Percentiles rank a stretch among this genome's conserved stretches.
Evolutionary conservation across 2,329 filamentous ascomycete species (phyloP).

Genomic region (Phoma sp.): DNA sequence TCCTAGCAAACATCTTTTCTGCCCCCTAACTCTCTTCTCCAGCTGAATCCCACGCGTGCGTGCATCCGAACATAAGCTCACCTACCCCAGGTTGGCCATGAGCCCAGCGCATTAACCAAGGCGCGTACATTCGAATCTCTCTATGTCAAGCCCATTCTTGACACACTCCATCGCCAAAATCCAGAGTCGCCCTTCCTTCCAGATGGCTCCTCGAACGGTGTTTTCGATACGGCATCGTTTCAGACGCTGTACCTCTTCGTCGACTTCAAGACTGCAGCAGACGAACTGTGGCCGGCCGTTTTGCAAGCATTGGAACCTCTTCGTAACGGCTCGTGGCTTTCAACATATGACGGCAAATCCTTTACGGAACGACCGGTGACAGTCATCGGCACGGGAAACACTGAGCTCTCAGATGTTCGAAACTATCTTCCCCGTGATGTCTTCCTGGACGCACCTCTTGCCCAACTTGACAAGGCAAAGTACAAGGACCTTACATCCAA

Average conservation of each 20-base stretch:
- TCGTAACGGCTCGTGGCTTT: conserved; percentile 59
- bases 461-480: conserved; percentile 48
- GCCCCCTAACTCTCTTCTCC: too few relatives aligned
- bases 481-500: conserved; percentile 54
- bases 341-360: conserved; percentile 55
- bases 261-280: conserved; percentile 66
- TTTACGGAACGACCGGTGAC: conserved; percentile 61
- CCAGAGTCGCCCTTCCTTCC: conserved; percentile 57
- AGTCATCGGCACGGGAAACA: conserved; percentile 67
- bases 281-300: conserved; percentile 62
- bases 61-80: neutral
- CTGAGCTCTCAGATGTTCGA: conserved; percentile 51
- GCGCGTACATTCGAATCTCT: conserved; percentile 62
- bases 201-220: conserved; percentile 60
- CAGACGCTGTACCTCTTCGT: conserved; percentile 71
- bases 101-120: conserved; percentile 57
- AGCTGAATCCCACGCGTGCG: too few relatives aligned
- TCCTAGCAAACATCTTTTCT: neutral
- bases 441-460: conserved; percentile 66
- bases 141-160: conserved; percentile 65
- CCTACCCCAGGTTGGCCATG: conserved; percentile 60
- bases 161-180: conserved; percentile 62
- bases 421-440: conserved; percentile 50
- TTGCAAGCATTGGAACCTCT: conserved; percentile 63
- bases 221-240: conserved; percentile 63